phyloP scores from a whole-genome alignment of 768 basidiomycete genomes.

The Panellus pusillus region DNA sequence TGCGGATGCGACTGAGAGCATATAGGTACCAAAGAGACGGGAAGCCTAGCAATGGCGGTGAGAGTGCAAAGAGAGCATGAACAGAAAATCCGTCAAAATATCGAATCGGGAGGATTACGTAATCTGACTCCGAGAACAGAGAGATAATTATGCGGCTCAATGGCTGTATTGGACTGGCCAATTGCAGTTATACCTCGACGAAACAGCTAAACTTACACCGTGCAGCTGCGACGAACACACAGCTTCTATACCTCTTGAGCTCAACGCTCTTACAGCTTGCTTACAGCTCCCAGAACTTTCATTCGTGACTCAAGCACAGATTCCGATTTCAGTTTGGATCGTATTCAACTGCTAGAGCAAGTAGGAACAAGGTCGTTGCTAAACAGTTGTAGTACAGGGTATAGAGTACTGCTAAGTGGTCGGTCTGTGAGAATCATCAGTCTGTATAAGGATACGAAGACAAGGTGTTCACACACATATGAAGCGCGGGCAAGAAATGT shows the following conservation, averaged over 20 bases:
- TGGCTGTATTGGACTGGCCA: slow-evolving; percentile 2
- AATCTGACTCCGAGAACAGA: background rate
- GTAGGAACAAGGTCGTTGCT: background rate
- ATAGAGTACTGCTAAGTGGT: slow-evolving; percentile 7
- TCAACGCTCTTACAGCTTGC: no score
- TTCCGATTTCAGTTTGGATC: background rate
- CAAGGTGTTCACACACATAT: background rate
- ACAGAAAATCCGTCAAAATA: background rate
- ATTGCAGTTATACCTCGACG: slow-evolving; percentile 6
- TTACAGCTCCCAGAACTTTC: no score
- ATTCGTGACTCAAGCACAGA: background rate
- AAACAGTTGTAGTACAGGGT: background rate
- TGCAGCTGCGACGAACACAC: background rate
- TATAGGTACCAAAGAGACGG: slow-evolving; percentile 12
- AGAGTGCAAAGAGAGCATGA: background rate
- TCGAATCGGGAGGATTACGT: slow-evolving; percentile 1
- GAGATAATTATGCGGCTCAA: slow-evolving; percentile 8
- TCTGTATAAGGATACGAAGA: background rate
- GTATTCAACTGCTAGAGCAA: background rate
- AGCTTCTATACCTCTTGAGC: background rate
- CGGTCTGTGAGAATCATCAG: slow-evolving; percentile 2
- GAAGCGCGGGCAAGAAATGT: no score
- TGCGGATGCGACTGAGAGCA: slow-evolving; percentile 37
- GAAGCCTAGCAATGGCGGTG: background rate
- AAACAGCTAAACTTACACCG: slow-evolving; percentile 1